A percentile compares a stretch with the other conserved stretches of the same genome.
Evolutionary conservation across 768 basidiomycete genomes (phyloP).

Genomic region (Leucocoprinus sp.): DNA sequence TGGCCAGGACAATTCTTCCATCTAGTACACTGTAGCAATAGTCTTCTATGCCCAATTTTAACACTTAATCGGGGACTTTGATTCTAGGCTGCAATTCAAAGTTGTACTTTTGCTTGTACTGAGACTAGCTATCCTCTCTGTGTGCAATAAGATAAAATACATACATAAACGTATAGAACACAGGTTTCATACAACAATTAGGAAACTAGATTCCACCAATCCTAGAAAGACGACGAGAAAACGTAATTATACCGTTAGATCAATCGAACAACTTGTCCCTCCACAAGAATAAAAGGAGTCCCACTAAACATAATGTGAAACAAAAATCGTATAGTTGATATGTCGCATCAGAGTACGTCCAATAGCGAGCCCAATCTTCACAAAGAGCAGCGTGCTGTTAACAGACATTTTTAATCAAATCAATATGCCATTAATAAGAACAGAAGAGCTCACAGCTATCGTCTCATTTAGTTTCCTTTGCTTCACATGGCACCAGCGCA

Average conservation of each 20-base stretch:
- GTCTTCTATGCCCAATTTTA: no score
- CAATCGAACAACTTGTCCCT: conserved; percentile 18
- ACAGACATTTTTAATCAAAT: neutral
- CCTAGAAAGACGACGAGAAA: neutral
- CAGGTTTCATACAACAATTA: no score
- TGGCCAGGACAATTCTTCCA: no score
- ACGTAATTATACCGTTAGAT: neutral
- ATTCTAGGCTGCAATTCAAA: no score
- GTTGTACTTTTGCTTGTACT: no score
- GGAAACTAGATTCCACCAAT: no score
- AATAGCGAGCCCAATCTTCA: conserved; percentile 25
- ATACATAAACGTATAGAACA: no score
- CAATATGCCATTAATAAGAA: neutral
- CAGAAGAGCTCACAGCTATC: conserved; percentile 18
- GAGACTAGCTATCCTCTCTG: no score
- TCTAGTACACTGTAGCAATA: no score
- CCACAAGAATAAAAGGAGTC: conserved; percentile 24
- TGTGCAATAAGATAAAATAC: no score
- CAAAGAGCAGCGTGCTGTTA: conserved; percentile 27
- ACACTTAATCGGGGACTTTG: no score
- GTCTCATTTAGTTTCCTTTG: conserved; percentile 18
- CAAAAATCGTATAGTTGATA: conserved; percentile 17
- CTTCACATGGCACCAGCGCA: conserved; percentile 22
- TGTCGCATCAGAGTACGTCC: conserved; percentile 11
- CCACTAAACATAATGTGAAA: conserved; percentile 19